Evolutionary conservation across 139 green algal species (phyloP).

Genomic region (Dunaliella sp.): DNA sequence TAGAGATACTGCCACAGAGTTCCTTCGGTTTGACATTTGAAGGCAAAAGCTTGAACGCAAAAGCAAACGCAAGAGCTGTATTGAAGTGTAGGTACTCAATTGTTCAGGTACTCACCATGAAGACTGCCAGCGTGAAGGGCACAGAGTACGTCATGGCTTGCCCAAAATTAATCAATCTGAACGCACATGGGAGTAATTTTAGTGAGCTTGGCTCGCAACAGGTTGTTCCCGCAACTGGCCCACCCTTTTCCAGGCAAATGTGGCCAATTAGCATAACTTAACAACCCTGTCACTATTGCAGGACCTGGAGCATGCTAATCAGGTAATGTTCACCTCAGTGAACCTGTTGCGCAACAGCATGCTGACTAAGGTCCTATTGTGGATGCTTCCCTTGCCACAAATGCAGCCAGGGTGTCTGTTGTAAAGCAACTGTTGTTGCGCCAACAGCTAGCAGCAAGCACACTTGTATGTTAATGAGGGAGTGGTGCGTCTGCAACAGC

Average conservation of each 20-base stretch:
- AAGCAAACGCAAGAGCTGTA: neutral
- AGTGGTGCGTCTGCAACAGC: neutral
- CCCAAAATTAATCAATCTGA: slow-evolving; percentile 9
- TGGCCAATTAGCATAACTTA: no score
- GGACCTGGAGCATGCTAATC: neutral
- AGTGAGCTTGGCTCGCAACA: no score
- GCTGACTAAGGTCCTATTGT: neutral
- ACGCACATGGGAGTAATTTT: neutral
- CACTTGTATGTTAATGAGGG: neutral
- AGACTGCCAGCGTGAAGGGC: slow-evolving; percentile 22
- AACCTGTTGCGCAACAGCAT: neutral
- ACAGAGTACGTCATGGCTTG: slow-evolving; percentile 17
- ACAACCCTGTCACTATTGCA: no score
- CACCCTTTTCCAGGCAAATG: no score
- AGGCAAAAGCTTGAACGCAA: neutral
- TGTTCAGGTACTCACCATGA: slow-evolving; percentile 21
- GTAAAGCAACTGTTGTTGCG: neutral
- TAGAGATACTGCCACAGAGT: neutral
- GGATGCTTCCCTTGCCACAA: neutral
- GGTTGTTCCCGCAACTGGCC: no score
- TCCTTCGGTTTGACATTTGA: neutral
- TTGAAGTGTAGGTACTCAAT: no score
- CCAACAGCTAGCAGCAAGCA: neutral
- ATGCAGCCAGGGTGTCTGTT: neutral
- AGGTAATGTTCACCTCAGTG: neutral